phyloP scores from a whole-genome alignment of 2,329 filamentous ascomycete species.

The Zymoseptoria passerinii region DNA sequence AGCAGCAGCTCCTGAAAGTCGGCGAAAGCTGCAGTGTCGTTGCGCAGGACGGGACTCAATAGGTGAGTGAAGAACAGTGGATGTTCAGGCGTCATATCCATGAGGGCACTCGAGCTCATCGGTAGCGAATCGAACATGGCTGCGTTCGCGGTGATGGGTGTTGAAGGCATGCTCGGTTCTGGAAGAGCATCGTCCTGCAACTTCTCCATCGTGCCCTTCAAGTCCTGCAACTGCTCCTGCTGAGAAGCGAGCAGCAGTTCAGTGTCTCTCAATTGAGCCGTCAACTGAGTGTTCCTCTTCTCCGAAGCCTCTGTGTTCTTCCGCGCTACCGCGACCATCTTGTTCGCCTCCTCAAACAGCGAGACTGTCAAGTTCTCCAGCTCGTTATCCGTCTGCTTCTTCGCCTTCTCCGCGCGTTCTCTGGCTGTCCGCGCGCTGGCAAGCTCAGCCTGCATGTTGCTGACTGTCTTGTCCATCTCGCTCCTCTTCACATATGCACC shows the following conservation, averaged over 20 bases:
- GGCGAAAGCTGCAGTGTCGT: conserved; percentile 69
- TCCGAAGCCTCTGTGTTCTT: conserved; percentile 74
- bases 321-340: conserved; percentile 88
- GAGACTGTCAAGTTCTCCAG: conserved; percentile 82
- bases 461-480: conserved; percentile 53
- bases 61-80: conserved; percentile 73
- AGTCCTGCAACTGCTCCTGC: conserved; percentile 82
- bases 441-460: conserved; percentile 34
- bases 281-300: conserved; percentile 74
- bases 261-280: conserved; percentile 75
- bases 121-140: conserved; percentile 56
- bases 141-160: conserved; percentile 55
- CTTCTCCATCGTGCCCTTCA: conserved; percentile 87
- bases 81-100: conserved; percentile 52
- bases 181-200: conserved; percentile 68
- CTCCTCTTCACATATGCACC: conserved; percentile 69
- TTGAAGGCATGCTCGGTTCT: conserved; percentile 66
- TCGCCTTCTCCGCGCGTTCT: conserved; percentile 50
- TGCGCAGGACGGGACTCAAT: conserved; percentile 72
- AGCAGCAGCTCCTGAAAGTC: conserved; percentile 76
- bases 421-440: conserved; percentile 35
- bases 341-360: conserved; percentile 97
- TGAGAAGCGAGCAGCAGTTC: conserved; percentile 79
- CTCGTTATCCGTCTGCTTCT: conserved; percentile 85
- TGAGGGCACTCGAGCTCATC: conserved; percentile 41